Evolutionary conservation across 2,329 filamentous ascomycete species (phyloP).

Genomic region (Exserohilum turcica): DNA sequence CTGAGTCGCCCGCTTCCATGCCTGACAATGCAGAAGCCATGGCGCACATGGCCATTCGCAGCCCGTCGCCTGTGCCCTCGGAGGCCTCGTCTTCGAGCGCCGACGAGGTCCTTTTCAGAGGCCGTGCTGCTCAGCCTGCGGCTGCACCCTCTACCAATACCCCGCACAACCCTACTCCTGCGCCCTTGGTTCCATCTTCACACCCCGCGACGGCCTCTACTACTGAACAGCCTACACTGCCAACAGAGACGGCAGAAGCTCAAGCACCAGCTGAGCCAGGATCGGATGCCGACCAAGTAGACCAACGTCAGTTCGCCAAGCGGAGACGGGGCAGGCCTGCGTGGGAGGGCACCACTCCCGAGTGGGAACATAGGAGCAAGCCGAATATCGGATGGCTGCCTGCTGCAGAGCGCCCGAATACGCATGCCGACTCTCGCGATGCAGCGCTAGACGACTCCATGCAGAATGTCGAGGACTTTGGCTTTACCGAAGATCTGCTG

Average conservation of each 20-base stretch:
- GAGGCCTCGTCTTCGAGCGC: slow-evolving; percentile 42
- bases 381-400: slow-evolving; percentile 46
- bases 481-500: slow-evolving; percentile 38
- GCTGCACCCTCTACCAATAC: slow-evolving; percentile 1
- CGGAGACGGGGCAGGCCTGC: slow-evolving; percentile 33
- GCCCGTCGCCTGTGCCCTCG: slow-evolving; percentile 42
- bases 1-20: slow-evolving; percentile 22
- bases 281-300: slow-evolving; percentile 33
- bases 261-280: slow-evolving; percentile 12
- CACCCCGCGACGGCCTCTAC: slow-evolving; percentile 9
- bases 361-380: slow-evolving; percentile 45
- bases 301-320: slow-evolving; percentile 29
- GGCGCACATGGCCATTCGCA: slow-evolving; percentile 44
- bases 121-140: slow-evolving; percentile 25
- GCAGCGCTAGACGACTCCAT: slow-evolving; percentile 70
- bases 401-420: slow-evolving; percentile 23
- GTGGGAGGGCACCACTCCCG: slow-evolving; percentile 38
- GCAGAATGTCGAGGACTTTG: slow-evolving; percentile 64
- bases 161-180: neutral
- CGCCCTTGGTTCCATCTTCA: neutral
- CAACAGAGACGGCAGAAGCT: neutral
- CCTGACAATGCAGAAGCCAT: slow-evolving; percentile 33
- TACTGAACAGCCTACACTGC: neutral
- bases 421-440: slow-evolving; percentile 30
- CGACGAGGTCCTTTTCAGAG: slow-evolving; percentile 65